Evolutionary conservation across 371 early-diverging fungal species (phyloP), one percentile per base, ranked within the genome.

Genomic region (Mortierella sp.): DNA sequence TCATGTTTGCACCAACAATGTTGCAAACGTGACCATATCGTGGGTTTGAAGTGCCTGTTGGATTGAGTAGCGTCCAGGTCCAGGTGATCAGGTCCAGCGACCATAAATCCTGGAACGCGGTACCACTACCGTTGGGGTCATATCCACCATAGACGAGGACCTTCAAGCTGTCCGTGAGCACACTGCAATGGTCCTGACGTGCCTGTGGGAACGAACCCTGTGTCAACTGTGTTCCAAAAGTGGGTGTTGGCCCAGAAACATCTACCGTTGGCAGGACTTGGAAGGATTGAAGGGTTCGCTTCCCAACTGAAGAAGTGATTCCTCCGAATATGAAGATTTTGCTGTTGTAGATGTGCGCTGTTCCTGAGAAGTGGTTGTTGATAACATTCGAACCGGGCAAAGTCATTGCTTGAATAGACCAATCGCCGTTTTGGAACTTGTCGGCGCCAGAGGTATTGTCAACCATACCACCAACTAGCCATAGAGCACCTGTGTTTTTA

Each of bases 181-280:
- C 77, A 31, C 65, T 68, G 50, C 77, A 76, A 37, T 76, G 77
- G 13, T 76, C 47, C 51, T 76, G 77, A 41, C 77, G 69, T 10
- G 57, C 29, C 6, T 31, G 41, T 21, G 77, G 77, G 14, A 60
- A n/a, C 0, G 28, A 1, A 12, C 77, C 77, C n/a, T 65, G n/a
- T 1, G 77, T 58, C 49, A 57, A 41, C 28, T 74, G 76, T 9
- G 21, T 31, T 3, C 69, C 76, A 40, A 39, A n/a, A 1, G 50
- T 60, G 6, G 61, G 60, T 1, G 60, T 12, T 21, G n/a, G 9
- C 7, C 34, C 52, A 2, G 63, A 55, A 43, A 68, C 29, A 37
- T 74, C 69, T 31, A 64, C 54, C 14, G 24, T 51, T 28, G 60
- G 64, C 7, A 76, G 7, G 24, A 39, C 43, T 45, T 69, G 69